Base-by-base conservation (phyloP, 2,329 filamentous ascomycete genomes). In the Aspergillus clavatus region DNA sequence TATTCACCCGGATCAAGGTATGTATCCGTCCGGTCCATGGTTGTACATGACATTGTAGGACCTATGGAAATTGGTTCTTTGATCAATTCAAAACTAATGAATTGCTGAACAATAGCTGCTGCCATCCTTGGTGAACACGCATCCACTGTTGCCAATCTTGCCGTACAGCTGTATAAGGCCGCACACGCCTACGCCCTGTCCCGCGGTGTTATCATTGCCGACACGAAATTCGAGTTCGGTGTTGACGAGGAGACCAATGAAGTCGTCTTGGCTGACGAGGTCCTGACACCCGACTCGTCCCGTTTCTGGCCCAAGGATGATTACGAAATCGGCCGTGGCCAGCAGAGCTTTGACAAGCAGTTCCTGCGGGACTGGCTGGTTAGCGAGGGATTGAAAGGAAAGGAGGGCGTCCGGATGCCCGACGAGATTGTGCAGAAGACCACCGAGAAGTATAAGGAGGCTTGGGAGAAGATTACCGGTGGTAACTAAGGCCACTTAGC, bases 331-430 rank as follows among this genome's bases (percentile, higher is more conserved):
- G 89, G 90, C 2, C 76, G 76, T 50, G 78, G 85, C 45, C 89
- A 94, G 72, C 78, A 84, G 43, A 93, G 87, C 69, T 93, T 91
- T 56, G 90, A 96, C 65, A 96, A 96, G 76, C 86, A 90, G 71
- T 84, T 78, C 59, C 67, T 95, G 55, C 76, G 90, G 27, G 84
- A 96, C 69, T 96, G 89, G 87, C 68, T 96, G 58, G 84, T 82
- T 2, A 70, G 65, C 38, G 75, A 85, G 46, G 86, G 86, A 0
- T 67, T 94, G 46, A 89, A 89, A 72, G 86, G 84, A 1, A 86
- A 86, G 69, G 75, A 83, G 21, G 84, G 80, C 1, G 84, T 93
- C 12, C 71, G 69, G 42, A 84, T 95, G 74, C 83, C 86, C 0
- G 77, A 82, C 3, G 83, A 90, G 41, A 76, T 95, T 45, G 80